Evolutionary conservation across 148 eudicot species (phyloP).

Genomic region (Nyssa sinensis): DNA sequence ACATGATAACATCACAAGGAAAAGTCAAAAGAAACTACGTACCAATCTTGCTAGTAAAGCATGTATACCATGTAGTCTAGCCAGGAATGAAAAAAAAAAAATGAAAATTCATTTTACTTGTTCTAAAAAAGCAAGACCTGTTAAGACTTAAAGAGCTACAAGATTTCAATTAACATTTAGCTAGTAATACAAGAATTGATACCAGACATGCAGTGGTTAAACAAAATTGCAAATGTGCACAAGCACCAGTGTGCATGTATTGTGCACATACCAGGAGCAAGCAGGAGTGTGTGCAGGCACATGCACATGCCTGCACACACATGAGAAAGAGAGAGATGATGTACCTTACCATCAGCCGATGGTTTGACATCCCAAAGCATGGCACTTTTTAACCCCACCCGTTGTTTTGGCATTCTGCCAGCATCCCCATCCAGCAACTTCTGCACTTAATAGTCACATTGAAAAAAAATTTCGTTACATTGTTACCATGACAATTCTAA

Average conservation of each 20-base stretch:
- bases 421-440: slow-evolving; percentile 69
- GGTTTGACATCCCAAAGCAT: slow-evolving; percentile 85
- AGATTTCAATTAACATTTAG: neutral
- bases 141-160: neutral
- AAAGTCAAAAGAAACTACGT: neutral
- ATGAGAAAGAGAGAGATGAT: slow-evolving; percentile 11
- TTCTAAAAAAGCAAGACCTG: neutral
- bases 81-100: slow-evolving; percentile 3
- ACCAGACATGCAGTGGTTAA: neutral
- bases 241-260: neutral
- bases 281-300: neutral
- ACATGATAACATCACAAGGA: neutral
- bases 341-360: slow-evolving; percentile 93
- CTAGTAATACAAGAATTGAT: neutral
- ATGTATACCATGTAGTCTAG: neutral
- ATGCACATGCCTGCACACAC: slow-evolving; percentile 49
- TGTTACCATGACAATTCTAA: too few species aligned
- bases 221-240: too few species aligned
- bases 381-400: slow-evolving; percentile 84
- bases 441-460: slow-evolving; percentile 46
- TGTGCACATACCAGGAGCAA: neutral
- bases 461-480: too few species aligned
- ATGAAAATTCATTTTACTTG: neutral
- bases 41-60: neutral
- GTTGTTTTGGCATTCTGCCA: slow-evolving; percentile 54